phyloP scores from a whole-genome alignment of 331 rosid species.

The Rhamnella rubrinervis region DNA sequence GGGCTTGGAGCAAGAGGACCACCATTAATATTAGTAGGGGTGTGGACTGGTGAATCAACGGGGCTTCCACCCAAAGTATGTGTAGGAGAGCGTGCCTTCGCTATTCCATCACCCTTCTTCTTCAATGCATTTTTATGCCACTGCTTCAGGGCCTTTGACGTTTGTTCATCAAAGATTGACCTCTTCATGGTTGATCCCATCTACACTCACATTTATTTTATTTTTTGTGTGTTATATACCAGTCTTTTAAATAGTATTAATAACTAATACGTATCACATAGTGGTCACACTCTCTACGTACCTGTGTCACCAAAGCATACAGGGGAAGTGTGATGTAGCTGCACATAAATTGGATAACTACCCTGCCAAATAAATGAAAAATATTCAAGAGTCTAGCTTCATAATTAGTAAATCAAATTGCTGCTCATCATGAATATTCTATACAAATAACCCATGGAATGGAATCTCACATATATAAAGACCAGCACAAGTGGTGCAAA shows the following conservation, averaged over 20 bases:
- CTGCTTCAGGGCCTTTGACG: slow-evolving; percentile 68
- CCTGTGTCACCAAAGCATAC: slow-evolving; percentile 96
- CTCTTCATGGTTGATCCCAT: slow-evolving; percentile 97
- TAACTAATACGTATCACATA: too few relatives aligned
- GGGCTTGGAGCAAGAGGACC: too few relatives aligned
- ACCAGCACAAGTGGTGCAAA: neutral
- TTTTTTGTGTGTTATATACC: too few relatives aligned
- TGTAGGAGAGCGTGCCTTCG: slow-evolving; percentile 24
- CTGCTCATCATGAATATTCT: neutral
- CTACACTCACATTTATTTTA: slow-evolving; percentile 19
- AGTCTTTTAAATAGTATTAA: too few relatives aligned
- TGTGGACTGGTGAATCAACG: slow-evolving; percentile 23
- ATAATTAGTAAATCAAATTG: neutral
- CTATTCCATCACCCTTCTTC: slow-evolving; percentile 43
- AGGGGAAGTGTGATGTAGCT: slow-evolving; percentile 90
- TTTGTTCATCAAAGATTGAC: slow-evolving; percentile 91
- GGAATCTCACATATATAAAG: neutral
- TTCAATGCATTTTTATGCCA: slow-evolving; percentile 82
- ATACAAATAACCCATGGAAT: too few relatives aligned
- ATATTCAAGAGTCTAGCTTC: neutral
- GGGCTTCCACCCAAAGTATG: slow-evolving; percentile 41
- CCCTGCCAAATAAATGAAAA: slow-evolving; percentile 35
- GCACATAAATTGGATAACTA: slow-evolving; percentile 74
- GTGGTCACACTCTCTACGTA: neutral
- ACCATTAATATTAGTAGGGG: neutral